A percentile compares a stretch with the other conserved stretches of the same genome.
Evolutionary conservation across 768 basidiomycete genomes (phyloP).

Genomic region (Clitopilus passeckerianus): DNA sequence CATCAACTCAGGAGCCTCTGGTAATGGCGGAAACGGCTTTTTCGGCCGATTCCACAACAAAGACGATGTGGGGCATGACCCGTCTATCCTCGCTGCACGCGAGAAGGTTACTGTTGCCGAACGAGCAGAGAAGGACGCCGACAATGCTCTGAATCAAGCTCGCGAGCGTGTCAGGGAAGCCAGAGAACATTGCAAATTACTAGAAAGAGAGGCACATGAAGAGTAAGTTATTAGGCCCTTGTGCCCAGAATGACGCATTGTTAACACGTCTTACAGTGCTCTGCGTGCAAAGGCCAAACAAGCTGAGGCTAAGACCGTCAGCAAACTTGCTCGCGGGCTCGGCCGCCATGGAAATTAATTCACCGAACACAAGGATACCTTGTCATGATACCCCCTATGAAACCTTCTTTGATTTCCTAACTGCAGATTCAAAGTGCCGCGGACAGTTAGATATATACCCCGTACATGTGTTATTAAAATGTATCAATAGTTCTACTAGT

Average conservation of each 20-base stretch:
- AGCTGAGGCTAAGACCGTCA: conserved; percentile 44
- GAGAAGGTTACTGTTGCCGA: conserved; percentile 48
- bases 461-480: background rate
- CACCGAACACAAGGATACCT: background rate
- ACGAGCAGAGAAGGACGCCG: conserved; percentile 45
- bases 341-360: conserved; percentile 32
- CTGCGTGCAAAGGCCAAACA: conserved; percentile 49
- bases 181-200: conserved; percentile 36
- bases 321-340: conserved; percentile 40
- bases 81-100: conserved; percentile 41
- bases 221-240: conserved; percentile 34
- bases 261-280: conserved; percentile 25
- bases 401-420: background rate
- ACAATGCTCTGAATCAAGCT: conserved; percentile 42
- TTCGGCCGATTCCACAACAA: conserved; percentile 17
- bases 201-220: conserved; percentile 48
- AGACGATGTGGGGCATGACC: conserved; percentile 25
- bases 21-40: conserved; percentile 15
- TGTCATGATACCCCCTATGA: background rate
- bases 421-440: background rate
- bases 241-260: background rate
- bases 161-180: conserved; percentile 42
- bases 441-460: background rate
- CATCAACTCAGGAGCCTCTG: conserved; percentile 3
- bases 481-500: conserved; percentile 13